Conservation (phyloP, 2,329 filamentous ascomycete genomes). For the Clonostachys sp. region DNA sequence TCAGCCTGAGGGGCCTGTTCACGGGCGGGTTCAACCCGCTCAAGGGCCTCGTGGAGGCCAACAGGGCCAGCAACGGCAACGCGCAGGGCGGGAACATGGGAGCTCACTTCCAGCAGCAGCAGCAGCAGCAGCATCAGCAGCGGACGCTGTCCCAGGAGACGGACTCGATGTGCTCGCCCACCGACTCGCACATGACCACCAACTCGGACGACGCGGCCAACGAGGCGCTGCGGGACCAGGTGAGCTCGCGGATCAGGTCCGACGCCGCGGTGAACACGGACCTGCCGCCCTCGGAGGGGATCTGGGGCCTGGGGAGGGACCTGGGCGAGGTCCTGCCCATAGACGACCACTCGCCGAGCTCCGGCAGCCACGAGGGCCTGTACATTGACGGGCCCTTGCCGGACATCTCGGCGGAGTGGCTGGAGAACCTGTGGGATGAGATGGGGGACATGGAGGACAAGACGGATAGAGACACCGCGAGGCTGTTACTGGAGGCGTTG, state of each 20-base stretch:
- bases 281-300: conserved; percentile 14
- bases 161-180: conserved; percentile 7
- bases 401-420: conserved; percentile 24
- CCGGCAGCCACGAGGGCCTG: conserved; percentile 14
- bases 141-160: neutral
- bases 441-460: conserved; percentile 17
- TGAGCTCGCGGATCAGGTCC: conserved; percentile 3
- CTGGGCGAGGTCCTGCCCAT: conserved; percentile 23
- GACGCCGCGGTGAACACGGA: conserved; percentile 8
- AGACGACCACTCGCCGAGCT: conserved; percentile 11
- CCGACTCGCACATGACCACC: conserved; percentile 10
- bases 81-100: neutral
- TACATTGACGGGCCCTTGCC: conserved; percentile 18
- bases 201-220: conserved; percentile 6
- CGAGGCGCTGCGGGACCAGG: conserved; percentile 7
- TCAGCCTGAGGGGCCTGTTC: conserved; percentile 28
- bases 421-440: conserved; percentile 27
- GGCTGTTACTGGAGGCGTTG: conserved; percentile 29
- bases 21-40: conserved; percentile 28
- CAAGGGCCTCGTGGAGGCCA: conserved; percentile 19
- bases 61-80: conserved; percentile 2
- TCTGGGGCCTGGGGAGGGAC: conserved; percentile 21
- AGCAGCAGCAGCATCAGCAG: neutral
- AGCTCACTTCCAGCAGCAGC: neutral
- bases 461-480: conserved; percentile 28